A percentile compares a stretch with the other conserved stretches of the same genome.
Conservation (phyloP, 768 basidiomycete species). For the Suillus sp. region DNA sequence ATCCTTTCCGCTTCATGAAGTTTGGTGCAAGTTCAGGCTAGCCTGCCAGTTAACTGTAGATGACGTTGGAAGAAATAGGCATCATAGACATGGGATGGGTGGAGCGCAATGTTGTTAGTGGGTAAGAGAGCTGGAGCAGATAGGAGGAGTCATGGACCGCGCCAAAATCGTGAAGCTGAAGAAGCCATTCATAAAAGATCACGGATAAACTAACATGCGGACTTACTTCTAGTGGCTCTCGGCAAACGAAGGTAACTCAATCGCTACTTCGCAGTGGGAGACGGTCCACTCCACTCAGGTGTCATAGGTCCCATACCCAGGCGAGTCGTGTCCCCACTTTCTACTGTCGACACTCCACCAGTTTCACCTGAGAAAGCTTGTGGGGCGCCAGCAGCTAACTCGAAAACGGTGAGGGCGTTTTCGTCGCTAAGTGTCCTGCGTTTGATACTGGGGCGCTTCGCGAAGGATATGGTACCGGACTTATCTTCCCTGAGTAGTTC, state of each 20-base stretch:
- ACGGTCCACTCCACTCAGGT: constrained; percentile 15
- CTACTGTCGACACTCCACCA: constrained; percentile 12
- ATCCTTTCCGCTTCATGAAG: constrained; percentile 13
- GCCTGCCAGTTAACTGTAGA: constrained; percentile 2
- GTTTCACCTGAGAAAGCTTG: constrained; percentile 16
- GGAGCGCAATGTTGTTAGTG: constrained; percentile 4
- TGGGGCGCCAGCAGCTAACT: constrained; percentile 10
- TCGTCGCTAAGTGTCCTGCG: constrained; percentile 34
- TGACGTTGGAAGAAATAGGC: neutral
- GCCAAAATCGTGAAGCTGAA: constrained; percentile 8
- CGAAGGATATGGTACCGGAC: constrained; percentile 53
- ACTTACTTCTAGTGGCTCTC: constrained; percentile 18
- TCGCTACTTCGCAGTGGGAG: constrained; percentile 20
- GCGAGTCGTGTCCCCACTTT: constrained; percentile 8
- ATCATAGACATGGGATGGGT: constrained; percentile 2
- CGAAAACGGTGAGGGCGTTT: constrained; percentile 17
- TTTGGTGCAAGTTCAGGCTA: constrained; percentile 1
- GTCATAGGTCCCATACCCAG: constrained; percentile 11
- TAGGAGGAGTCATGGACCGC: neutral
- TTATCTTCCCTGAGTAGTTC: constrained; percentile 65
- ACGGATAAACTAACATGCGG: constrained; percentile 5
- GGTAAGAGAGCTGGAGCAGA: neutral
- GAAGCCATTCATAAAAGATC: constrained; percentile 15
- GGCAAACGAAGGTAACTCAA: constrained; percentile 10
- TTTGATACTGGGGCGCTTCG: constrained; percentile 72